Evolutionary conservation across 2,329 filamentous ascomycete species (phyloP).

Genomic region (Madurella fahalii): DNA sequence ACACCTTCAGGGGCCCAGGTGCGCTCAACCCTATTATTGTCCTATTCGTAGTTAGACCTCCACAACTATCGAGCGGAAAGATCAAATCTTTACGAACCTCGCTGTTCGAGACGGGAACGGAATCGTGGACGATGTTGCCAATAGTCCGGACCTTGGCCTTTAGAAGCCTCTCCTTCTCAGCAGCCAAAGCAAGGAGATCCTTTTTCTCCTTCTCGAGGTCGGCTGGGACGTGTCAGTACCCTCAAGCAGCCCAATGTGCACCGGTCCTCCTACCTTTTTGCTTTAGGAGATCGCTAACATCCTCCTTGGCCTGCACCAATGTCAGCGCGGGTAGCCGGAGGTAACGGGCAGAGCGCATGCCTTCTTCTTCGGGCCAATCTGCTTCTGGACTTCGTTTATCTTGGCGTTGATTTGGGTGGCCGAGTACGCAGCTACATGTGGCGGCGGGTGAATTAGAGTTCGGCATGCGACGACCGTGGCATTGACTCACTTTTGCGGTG

Average conservation of each 20-base stretch:
- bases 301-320: slow-evolving; percentile 66
- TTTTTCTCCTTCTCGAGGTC: slow-evolving; percentile 80
- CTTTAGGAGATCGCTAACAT: slow-evolving; percentile 73
- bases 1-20: slow-evolving; percentile 78
- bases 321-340: slow-evolving; percentile 4
- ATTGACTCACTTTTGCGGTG: slow-evolving; percentile 59
- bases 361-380: slow-evolving; percentile 91
- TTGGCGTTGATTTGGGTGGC: slow-evolving; percentile 71
- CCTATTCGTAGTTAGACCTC: slow-evolving; percentile 38
- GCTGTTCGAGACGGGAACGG: slow-evolving; percentile 76
- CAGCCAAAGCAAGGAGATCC: slow-evolving; percentile 67
- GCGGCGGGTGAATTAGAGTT: slow-evolving; percentile 24
- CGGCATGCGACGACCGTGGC: slow-evolving; percentile 59
- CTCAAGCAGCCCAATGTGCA: neutral
- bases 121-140: slow-evolving; percentile 87
- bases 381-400: slow-evolving; percentile 86
- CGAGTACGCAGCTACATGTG: slow-evolving; percentile 22
- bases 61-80: neutral
- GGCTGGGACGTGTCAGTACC: slow-evolving; percentile 31
- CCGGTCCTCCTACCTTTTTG: slow-evolving; percentile 52
- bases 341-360: slow-evolving; percentile 34
- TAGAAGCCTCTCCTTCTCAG: slow-evolving; percentile 69
- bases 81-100: slow-evolving; percentile 49
- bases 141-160: slow-evolving; percentile 78
- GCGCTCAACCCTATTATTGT: slow-evolving; percentile 73